Conservation (phyloP, 331 rosid species). For the Saraca asoca region DNA sequence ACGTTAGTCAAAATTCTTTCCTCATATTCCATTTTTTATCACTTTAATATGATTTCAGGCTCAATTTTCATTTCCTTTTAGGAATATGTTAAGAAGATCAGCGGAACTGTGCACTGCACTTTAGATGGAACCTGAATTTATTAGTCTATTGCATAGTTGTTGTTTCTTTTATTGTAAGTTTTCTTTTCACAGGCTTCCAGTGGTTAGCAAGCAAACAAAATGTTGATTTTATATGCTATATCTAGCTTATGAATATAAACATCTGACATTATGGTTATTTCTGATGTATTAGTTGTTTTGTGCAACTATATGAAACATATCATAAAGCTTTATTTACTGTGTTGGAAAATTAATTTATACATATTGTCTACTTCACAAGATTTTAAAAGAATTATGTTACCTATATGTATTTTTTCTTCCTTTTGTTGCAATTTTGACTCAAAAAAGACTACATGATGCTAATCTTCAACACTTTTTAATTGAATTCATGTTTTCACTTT, state of each 20-base stretch:
- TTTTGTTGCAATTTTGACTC: not conserved
- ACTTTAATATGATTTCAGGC: no score
- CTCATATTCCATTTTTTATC: not conserved
- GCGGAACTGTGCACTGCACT: no score
- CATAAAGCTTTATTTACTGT: not conserved
- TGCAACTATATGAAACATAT: not conserved
- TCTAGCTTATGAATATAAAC: not conserved
- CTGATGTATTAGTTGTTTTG: no score
- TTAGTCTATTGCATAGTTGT: not conserved
- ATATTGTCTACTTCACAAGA: not conserved
- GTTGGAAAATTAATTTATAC: not conserved
- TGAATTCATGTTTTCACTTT: not conserved
- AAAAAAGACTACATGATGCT: no score
- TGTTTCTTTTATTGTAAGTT: not conserved
- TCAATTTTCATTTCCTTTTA: no score
- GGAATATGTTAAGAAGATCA: not conserved
- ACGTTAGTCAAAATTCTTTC: not conserved
- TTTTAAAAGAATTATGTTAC: not conserved
- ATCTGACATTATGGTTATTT: no score
- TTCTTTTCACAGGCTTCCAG: not conserved
- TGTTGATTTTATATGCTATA: not conserved
- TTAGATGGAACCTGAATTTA: slow-evolving; percentile 21
- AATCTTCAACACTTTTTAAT: not conserved
- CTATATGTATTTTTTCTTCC: not conserved
- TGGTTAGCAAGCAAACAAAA: not conserved